Conservation (phyloP, 192 early-diverging fungal genomes). For the Coemansia brasiliensis region DNA sequence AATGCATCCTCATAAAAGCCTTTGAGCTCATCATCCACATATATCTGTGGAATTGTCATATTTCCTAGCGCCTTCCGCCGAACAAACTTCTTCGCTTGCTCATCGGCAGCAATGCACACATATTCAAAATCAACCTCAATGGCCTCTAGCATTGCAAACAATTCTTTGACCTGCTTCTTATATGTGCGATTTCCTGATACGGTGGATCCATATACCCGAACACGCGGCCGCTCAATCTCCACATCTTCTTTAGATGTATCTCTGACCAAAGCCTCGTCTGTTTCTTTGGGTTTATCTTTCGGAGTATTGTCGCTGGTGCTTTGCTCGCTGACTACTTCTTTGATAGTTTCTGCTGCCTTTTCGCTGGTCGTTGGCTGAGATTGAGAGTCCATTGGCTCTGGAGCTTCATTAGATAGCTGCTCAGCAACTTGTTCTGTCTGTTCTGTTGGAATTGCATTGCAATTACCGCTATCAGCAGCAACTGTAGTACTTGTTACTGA, state of each 20-base stretch:
- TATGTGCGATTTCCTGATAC: conserved; percentile 53
- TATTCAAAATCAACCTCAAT: conserved; percentile 58
- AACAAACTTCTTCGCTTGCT: conserved; percentile 55
- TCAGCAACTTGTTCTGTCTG: too few relatives aligned
- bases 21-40: conserved; percentile 55
- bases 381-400: not conserved
- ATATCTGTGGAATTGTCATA: conserved; percentile 56
- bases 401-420: too few relatives aligned
- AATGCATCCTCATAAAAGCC: conserved; percentile 55
- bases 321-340: not conserved
- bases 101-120: conserved; percentile 54
- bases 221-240: conserved; percentile 32
- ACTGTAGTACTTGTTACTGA: not conserved
- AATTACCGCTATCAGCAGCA: too few relatives aligned
- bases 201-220: conserved; percentile 52
- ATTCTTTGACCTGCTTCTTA: conserved; percentile 49
- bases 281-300: not conserved
- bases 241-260: not conserved
- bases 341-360: not conserved
- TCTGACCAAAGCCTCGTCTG: not conserved
- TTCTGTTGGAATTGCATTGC: too few relatives aligned
- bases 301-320: not conserved
- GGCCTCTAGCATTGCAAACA: conserved; percentile 51
- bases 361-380: not conserved
- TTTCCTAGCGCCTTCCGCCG: conserved; percentile 53